These are phyloP conservation scores for Aureobasidium zeae DNA, from an alignment of 2,329 filamentous ascomycete genomes.

Conservation along the genomic window DNA sequence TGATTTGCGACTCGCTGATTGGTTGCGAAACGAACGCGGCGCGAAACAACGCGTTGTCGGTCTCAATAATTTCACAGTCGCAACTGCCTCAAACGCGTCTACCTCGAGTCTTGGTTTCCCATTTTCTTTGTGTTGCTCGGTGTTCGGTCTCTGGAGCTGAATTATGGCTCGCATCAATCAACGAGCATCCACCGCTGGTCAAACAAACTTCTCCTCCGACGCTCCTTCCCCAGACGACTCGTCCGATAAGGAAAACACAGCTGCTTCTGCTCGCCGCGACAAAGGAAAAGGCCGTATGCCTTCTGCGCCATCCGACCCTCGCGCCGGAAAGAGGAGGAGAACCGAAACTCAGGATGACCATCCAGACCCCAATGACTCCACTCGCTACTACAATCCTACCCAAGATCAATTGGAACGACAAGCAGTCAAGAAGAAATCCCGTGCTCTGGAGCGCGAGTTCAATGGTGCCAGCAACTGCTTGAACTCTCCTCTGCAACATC, in stretches of 20 bases:
- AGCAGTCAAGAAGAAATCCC: conserved; percentile 57
- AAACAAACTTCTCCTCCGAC: not conserved
- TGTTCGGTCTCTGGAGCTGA: not conserved
- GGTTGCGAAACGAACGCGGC: no score
- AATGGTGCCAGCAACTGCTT: conserved; percentile 38
- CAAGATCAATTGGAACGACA: conserved; percentile 68
- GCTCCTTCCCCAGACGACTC: conserved; percentile 1
- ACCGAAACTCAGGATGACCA: conserved; percentile 21
- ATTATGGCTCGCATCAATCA: conserved; percentile 5
- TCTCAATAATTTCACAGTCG: not conserved
- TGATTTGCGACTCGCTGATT: no score
- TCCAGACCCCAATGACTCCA: conserved; percentile 26
- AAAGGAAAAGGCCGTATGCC: conserved; percentile 40
- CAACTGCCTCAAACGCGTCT: not conserved
- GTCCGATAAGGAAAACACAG: conserved; percentile 40
- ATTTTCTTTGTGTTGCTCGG: not conserved
- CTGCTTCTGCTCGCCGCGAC: conserved; percentile 22
- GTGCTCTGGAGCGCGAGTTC: conserved; percentile 55
- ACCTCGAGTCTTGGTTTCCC: not conserved
- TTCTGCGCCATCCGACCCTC: conserved; percentile 30
- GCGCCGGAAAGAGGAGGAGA: conserved; percentile 23
- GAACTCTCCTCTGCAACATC: no score
- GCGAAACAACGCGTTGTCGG: no score
- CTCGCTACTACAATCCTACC: conserved; percentile 64
- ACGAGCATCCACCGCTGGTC: conserved; percentile 1